Base-by-base conservation (phyloP, 345 rosid species). In the Eutrema japonicum region DNA sequence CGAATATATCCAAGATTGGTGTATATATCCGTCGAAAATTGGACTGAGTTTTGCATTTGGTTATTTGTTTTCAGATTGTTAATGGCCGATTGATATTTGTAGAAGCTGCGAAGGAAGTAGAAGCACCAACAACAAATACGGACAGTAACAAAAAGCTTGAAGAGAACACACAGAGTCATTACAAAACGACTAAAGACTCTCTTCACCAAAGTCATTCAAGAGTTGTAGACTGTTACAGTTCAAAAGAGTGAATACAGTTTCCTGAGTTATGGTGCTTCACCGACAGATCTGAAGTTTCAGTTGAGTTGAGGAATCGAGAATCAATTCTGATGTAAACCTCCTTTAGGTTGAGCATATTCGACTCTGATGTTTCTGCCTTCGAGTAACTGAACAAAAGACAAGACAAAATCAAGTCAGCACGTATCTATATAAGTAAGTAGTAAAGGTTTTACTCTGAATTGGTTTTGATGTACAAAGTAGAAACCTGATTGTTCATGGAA, bases 281-380 rank as follows among this genome's bases (percentile, higher is more conserved):
- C 10, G 0, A 66, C 10, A 12, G 47, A n/a, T 37, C 10, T 32
- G 40, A 10, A 36, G 64, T 37, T 64, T 55, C 33, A 36, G 0
- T 40, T 37, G 6, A 8, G 14, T 18, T 49, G 33, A 49, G 60
- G 45, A 54, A 13, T 36, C 3, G 10, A 40, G 10, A 68, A 50
- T 70, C 50, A 62, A 1, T 7, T 56, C 10, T 12, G 50, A 14
- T 30, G 27, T 37, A 22, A 41, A 75, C 72, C 76, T 43, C 49
- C 66, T 68, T 76, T 78, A 65, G 67, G 75, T 26, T 62, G 43
- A 63, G 89, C 96, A 79, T 85, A 87, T 51, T 75, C 80, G 16
- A 88, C 78, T 0, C 86, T 79, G 27, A 89, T 85, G 47, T 73
- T 85, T 86, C 90, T 86, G 14, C 89, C 97, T 46, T 89, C 97